These are phyloP conservation scores for Zymoseptoria tritici DNA, from an alignment of 2,329 filamentous ascomycete species.

Conservation along the genomic window DNA sequence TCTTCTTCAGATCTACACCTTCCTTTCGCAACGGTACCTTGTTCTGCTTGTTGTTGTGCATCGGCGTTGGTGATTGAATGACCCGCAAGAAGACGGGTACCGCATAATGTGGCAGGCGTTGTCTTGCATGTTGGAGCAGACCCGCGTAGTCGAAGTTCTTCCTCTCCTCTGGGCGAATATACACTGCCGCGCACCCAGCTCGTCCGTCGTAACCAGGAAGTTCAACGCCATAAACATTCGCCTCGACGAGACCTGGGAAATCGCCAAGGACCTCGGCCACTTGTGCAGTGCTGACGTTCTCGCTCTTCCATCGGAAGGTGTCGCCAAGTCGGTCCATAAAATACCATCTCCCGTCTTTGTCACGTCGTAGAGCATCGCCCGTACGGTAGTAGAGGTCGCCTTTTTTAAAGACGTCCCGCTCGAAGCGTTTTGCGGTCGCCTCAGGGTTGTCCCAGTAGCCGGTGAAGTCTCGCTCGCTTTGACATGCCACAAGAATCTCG, in stretches of 20 bases:
- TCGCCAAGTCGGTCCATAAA: conserved; percentile 44
- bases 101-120: conserved; percentile 62
- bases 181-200: conserved; percentile 49
- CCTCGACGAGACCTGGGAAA: conserved; percentile 39
- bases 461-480: conserved; percentile 52
- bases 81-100: conserved; percentile 67
- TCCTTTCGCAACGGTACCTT: conserved; percentile 63
- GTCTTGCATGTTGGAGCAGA: conserved; percentile 51
- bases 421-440: conserved; percentile 54
- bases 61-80: conserved; percentile 49
- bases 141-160: conserved; percentile 52
- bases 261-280: conserved; percentile 40
- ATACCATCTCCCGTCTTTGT: conserved; percentile 40
- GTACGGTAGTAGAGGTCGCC: conserved; percentile 45
- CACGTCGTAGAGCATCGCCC: conserved; percentile 40
- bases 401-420: conserved; percentile 39
- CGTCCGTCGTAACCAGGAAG: conserved; percentile 45
- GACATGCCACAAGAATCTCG: conserved; percentile 64
- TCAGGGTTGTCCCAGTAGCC: conserved; percentile 64
- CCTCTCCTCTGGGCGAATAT: conserved; percentile 45
- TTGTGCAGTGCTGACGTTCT: conserved; percentile 44
- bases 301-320: conserved; percentile 45
- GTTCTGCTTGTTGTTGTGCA: conserved; percentile 75
- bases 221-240: conserved; percentile 44
- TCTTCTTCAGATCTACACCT: conserved; percentile 52